phyloP scores from a whole-genome alignment of 768 basidiomycete genomes.

The Cystoderma amianthinum region DNA sequence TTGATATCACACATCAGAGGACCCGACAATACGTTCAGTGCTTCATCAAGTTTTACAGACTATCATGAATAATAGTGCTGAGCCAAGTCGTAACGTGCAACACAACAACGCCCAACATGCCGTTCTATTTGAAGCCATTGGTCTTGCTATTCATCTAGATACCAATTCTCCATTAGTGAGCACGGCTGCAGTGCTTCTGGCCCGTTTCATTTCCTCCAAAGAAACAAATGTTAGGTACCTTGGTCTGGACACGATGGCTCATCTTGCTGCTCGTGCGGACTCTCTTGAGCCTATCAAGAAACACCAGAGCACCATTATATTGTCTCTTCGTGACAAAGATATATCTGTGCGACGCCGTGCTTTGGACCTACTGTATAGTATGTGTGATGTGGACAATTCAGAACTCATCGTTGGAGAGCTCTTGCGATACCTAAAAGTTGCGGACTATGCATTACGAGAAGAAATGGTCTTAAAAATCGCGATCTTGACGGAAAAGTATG shows the following conservation, averaged over 20 bases:
- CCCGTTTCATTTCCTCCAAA: conserved; percentile 94
- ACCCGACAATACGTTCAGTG: conserved; percentile 68
- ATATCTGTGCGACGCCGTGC: conserved; percentile 93
- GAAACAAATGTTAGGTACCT: conserved; percentile 98
- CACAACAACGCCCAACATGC: conserved; percentile 99
- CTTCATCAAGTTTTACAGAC: conserved; percentile 82
- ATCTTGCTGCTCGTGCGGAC: conserved; percentile 90
- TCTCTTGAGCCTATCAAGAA: conserved; percentile 89
- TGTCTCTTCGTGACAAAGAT: conserved; percentile 93
- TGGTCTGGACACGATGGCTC: conserved; percentile 96
- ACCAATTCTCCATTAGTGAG: conserved; percentile 83
- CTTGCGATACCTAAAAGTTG: conserved; percentile 88
- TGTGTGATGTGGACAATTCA: conserved; percentile 98
- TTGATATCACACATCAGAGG: conserved; percentile 51
- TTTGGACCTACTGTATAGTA: conserved; percentile 94
- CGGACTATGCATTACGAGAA: conserved; percentile 93
- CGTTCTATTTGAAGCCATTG: conserved; percentile 96
- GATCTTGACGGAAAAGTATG: conserved; percentile 98
- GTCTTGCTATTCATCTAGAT: conserved; percentile 93
- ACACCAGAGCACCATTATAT: conserved; percentile 93
- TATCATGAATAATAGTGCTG: conserved; percentile 87
- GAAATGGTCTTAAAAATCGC: conserved; percentile 99
- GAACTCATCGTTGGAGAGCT: conserved; percentile 95
- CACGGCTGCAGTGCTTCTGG: conserved; percentile 84
- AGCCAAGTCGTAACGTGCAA: conserved; percentile 90